Conservation (phyloP, 768 basidiomycete species). For the Dentipellis sp. region DNA sequence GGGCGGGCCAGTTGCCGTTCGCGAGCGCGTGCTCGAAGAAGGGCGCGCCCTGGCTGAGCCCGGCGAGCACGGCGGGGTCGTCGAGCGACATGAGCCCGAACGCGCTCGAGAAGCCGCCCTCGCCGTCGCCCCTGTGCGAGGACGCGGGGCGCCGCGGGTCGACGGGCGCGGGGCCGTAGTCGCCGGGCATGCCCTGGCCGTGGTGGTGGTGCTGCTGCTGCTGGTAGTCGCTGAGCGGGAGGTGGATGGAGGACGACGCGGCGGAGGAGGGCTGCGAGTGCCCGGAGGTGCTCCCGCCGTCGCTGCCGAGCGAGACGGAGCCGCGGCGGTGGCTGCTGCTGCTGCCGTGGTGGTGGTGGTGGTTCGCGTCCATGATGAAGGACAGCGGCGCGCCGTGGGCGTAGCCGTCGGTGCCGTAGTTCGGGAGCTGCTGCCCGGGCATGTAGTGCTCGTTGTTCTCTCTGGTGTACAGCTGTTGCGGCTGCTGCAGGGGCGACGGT, state of each 20-base stretch:
- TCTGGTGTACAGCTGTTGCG: not conserved
- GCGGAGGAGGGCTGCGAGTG: slow-evolving; percentile 46
- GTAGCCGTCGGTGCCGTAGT: not conserved
- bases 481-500: not conserved
- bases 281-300: slow-evolving; percentile 29
- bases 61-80: slow-evolving; percentile 59
- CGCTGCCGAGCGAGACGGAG: slow-evolving; percentile 24
- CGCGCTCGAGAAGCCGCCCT: slow-evolving; percentile 30
- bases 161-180: slow-evolving; percentile 13
- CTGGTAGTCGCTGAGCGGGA: slow-evolving; percentile 29
- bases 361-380: not conserved
- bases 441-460: not conserved
- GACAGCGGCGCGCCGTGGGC: not conserved
- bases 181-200: not conserved
- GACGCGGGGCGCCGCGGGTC: slow-evolving; percentile 8
- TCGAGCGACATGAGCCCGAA: slow-evolving; percentile 75
- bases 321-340: slow-evolving; percentile 15
- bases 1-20: slow-evolving; percentile 5
- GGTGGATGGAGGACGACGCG: slow-evolving; percentile 40
- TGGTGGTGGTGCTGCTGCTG: not conserved
- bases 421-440: not conserved
- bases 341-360: not conserved
- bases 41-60: slow-evolving; percentile 48
- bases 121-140: slow-evolving; percentile 3
- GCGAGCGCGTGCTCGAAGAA: slow-evolving; percentile 37